Evolutionary conservation across 257 asterid species (phyloP).

Genomic region (Paulownia fortunei): DNA sequence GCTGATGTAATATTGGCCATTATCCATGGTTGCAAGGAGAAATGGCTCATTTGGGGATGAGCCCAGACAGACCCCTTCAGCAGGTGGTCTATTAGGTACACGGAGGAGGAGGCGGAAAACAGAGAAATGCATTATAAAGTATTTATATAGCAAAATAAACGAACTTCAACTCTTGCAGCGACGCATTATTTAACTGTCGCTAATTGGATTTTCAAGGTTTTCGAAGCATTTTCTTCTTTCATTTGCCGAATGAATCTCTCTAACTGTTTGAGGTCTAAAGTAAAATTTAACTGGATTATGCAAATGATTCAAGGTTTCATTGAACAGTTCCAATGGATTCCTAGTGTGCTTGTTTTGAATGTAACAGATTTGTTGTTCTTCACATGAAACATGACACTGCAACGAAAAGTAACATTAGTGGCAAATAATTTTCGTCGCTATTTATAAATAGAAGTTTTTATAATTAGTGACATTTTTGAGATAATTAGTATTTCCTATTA

Average conservation of each 20-base stretch:
- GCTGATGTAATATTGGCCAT: background rate
- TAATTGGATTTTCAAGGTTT: background rate
- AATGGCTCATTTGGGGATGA: background rate
- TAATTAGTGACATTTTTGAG: no score
- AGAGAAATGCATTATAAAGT: background rate
- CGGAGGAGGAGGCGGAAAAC: background rate
- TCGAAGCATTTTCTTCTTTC: no score
- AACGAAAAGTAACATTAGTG: no score
- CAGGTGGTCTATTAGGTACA: background rate
- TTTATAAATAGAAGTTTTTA: no score
- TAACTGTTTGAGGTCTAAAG: background rate
- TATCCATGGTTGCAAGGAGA: background rate
- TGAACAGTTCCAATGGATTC: background rate
- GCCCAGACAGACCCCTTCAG: background rate
- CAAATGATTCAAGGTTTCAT: background rate
- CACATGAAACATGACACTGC: no score
- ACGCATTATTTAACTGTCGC: no score
- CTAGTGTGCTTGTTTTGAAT: no score
- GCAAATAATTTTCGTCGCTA: no score
- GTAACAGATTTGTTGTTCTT: no score
- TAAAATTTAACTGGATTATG: background rate
- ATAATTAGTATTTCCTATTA: no score
- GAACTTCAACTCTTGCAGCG: no score
- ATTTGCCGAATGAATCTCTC: background rate
- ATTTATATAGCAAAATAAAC: no score